A percentile compares a stretch with the other conserved stretches of the same genome.
Conservation (phyloP, 257 asterid genomes). For the Schizonepeta tenuifolia region DNA sequence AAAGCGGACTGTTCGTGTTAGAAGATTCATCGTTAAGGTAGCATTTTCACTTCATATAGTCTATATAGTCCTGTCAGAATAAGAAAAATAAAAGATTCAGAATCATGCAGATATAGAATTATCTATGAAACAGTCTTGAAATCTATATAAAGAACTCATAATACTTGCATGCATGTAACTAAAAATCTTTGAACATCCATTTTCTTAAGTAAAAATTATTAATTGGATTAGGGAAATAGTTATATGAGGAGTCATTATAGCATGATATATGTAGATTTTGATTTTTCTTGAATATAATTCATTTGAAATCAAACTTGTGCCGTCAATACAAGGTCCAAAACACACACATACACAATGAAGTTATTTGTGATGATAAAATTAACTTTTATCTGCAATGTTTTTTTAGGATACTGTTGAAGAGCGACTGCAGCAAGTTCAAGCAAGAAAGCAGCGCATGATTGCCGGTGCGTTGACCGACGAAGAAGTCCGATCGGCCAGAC, state of each 20-base stretch:
- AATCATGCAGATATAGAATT: neutral
- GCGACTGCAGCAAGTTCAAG: slow-evolving; percentile 80
- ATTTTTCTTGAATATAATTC: neutral
- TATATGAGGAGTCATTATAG: too few relatives aligned
- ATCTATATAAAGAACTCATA: neutral
- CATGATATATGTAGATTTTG: neutral
- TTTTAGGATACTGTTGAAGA: slow-evolving; percentile 72
- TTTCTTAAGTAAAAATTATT: neutral
- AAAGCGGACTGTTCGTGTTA: slow-evolving; percentile 70
- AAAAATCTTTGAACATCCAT: neutral
- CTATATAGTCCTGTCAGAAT: neutral
- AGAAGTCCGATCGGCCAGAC: slow-evolving; percentile 73
- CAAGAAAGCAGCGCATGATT: slow-evolving; percentile 72
- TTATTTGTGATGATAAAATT: neutral
- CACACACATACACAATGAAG: neutral
- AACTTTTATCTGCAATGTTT: neutral
- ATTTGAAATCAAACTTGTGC: too few relatives aligned
- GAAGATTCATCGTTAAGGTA: slow-evolving; percentile 89
- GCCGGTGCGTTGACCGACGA: slow-evolving; percentile 85
- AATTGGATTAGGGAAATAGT: too few relatives aligned
- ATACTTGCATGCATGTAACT: too few relatives aligned
- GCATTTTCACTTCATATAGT: neutral
- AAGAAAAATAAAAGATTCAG: neutral
- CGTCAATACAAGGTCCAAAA: too few relatives aligned
- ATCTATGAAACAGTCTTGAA: neutral